Conservation (phyloP, 2,329 filamentous ascomycete genomes). For the Alternaria triticimaculans region DNA sequence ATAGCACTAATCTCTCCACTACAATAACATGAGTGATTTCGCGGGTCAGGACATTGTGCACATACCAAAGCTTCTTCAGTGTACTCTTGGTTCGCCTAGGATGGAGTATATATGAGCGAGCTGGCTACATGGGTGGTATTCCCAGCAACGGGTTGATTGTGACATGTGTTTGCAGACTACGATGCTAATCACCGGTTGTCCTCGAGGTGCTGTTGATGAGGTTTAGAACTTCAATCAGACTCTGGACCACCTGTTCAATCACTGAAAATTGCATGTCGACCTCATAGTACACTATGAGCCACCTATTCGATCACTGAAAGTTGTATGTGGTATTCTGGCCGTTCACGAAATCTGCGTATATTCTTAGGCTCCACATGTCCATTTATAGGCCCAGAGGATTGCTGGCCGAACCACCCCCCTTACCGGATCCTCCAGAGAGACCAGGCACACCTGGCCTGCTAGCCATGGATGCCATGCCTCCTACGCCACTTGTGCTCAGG, state of each 20-base stretch:
- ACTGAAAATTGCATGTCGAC: not conserved
- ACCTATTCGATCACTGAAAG: not conserved
- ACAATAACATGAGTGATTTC: no score
- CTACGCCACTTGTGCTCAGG: slow-evolving; percentile 42
- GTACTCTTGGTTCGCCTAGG: no score
- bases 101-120: no score
- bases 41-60: no score
- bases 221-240: not conserved
- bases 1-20: no score
- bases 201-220: not conserved
- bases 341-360: not conserved
- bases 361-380: not conserved
- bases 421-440: slow-evolving; percentile 19
- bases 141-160: not conserved
- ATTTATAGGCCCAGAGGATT: slow-evolving; percentile 53
- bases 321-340: not conserved
- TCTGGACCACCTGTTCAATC: not conserved
- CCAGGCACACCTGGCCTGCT: slow-evolving; percentile 22
- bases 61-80: no score
- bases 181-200: not conserved
- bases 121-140: not conserved
- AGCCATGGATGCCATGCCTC: slow-evolving; percentile 37
- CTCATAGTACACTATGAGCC: not conserved
- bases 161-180: not conserved
- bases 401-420: slow-evolving; percentile 44